Conservation (phyloP, 2,329 filamentous ascomycete genomes). For the Aureobasidium sp. region DNA sequence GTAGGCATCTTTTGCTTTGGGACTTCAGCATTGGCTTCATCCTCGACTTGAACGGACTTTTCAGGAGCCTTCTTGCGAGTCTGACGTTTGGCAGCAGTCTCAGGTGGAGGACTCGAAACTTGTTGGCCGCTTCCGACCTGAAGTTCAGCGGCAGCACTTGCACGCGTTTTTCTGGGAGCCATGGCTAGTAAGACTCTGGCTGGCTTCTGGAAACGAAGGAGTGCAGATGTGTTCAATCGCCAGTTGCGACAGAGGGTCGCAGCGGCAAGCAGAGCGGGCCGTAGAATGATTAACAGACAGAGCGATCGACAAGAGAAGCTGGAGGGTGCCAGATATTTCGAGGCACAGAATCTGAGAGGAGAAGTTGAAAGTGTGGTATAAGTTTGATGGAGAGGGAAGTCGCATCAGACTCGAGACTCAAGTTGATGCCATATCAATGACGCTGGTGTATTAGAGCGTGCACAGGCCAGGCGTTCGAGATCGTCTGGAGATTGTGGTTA, state of each 20-base stretch:
- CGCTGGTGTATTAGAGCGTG: not conserved
- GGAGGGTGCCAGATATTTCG: no score
- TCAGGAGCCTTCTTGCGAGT: conserved; percentile 14
- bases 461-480: not conserved
- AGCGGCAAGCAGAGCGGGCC: not conserved
- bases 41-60: conserved; percentile 18
- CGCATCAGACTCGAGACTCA: not conserved
- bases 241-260: conserved; percentile 4
- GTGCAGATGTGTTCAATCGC: not conserved
- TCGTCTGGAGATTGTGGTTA: not conserved
- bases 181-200: not conserved
- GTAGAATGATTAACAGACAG: not conserved
- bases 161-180: conserved; percentile 16
- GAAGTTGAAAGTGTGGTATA: not conserved
- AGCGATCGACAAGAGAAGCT: not conserved
- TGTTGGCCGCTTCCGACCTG: conserved; percentile 26
- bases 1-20: conserved; percentile 13
- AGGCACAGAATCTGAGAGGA: not conserved
- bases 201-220: not conserved
- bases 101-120: conserved; percentile 37
- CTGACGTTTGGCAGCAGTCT: conserved; percentile 22
- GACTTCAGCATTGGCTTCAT: conserved; percentile 13
- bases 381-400: not conserved
- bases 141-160: conserved; percentile 13
- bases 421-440: not conserved